phyloP scores from a whole-genome alignment of 1,284 basidiomycete species.

The Fomitopsis palustris region DNA sequence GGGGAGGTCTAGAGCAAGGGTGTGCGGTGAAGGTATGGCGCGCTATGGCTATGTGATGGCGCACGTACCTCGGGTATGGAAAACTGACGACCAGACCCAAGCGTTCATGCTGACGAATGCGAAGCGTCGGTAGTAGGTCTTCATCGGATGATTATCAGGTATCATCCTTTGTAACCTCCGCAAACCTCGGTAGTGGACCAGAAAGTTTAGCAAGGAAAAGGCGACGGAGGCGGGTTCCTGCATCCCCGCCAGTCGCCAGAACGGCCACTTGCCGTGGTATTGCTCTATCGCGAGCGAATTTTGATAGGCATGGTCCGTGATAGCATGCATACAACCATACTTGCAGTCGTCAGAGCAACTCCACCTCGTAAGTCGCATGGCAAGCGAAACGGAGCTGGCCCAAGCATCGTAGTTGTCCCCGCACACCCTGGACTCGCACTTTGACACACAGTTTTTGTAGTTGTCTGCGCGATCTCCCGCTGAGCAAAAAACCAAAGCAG shows the following conservation, averaged over 20 bases:
- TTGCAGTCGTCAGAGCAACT: conserved; percentile 86
- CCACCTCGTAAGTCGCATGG: conserved; percentile 62
- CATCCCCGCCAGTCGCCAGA: conserved; percentile 80
- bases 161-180: conserved; percentile 47
- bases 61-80: conserved; percentile 83
- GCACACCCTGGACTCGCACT: conserved; percentile 22
- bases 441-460: conserved; percentile 25
- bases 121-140: conserved; percentile 66
- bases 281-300: conserved; percentile 56
- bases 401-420: neutral
- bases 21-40: conserved; percentile 8
- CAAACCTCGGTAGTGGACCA: conserved; percentile 62
- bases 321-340: conserved; percentile 84
- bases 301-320: conserved; percentile 63
- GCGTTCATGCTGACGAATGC: conserved; percentile 80
- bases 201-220: conserved; percentile 86
- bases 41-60: neutral
- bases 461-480: conserved; percentile 30
- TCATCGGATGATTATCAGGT: conserved; percentile 64
- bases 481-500: conserved; percentile 16
- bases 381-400: conserved; percentile 33
- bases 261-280: conserved; percentile 97
- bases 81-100: conserved; percentile 91
- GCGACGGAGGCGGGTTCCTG: conserved; percentile 94
- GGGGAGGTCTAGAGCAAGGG: conserved; percentile 58